Base-by-base conservation (phyloP, 306 rosid species). In the Canavalia gladiata region DNA sequence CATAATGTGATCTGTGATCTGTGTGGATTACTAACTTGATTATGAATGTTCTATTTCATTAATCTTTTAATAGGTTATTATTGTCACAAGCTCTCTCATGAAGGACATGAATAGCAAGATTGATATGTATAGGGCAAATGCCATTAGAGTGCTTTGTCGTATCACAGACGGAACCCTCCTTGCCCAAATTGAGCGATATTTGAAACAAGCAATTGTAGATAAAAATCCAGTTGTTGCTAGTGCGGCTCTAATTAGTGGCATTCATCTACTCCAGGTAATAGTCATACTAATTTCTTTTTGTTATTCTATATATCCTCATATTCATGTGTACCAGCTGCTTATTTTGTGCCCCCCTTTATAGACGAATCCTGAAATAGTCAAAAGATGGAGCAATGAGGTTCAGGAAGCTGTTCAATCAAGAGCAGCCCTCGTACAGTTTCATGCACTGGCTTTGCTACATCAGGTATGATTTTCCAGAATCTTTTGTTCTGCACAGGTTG, bases 361-460 rank as follows among this genome's bases (percentile, higher is more conserved):
- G 99, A 89, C 98, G 6, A 94, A 89, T 88, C 95, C 99, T 35
- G 99, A 96, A 85, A 96, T 96, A 79, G 99, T 96, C 60, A 94
- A 94, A 86, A 88, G 98, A 87, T 96, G 99, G 99, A 96, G 98
- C 75, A 96, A 96, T 76, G 99, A 96, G 90, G 97, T 96, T 83
- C 99, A 96, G 86, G 99, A 96, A 89, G 97, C 99, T 75, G 97
- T 93, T 85, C 99, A 96, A 85, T 92, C 99, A 13, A 92, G 98
- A 85, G 97, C 99, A 34, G 97, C 99, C 78, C 98, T 96, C 73
- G 99, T 96, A 57, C 99, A 96, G 83, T 96, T 96, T 86, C 99
- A 96, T 82, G 97, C 98, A 2, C 88, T 95, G 87, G 97, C 87
- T 80, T 87, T 96, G 88, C 94, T 96, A 72, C 98, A 96, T 84